phyloP scores from a whole-genome alignment of 352 stramenopile species.

The Phytophthora chlamydospora region DNA sequence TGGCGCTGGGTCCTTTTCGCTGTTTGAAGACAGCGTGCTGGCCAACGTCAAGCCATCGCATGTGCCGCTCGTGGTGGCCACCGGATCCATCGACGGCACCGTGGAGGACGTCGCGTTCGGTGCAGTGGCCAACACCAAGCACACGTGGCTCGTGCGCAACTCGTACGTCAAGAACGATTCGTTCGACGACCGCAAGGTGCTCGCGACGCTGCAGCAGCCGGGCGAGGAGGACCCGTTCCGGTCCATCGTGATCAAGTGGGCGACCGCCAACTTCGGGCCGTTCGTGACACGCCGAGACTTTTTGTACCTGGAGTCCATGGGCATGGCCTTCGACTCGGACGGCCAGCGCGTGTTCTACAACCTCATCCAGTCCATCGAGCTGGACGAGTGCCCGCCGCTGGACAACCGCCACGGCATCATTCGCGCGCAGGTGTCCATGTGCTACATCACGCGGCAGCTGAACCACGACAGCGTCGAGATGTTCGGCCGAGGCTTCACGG shows the following conservation, averaged over 20 bases:
- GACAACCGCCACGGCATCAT: constrained; percentile 33
- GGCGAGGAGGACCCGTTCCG: constrained; percentile 48
- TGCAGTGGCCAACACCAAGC: constrained; percentile 30
- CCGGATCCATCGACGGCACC: constrained; percentile 36
- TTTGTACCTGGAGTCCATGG: constrained; percentile 46
- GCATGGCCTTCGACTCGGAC: constrained; percentile 42
- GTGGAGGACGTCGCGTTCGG: constrained; percentile 43
- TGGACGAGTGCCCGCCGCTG: constrained; percentile 26
- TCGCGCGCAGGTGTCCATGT: constrained; percentile 49
- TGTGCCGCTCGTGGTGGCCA: constrained; percentile 34
- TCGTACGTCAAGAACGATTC: constrained; percentile 42
- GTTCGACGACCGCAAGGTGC: constrained; percentile 34
- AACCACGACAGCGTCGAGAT: constrained; percentile 44
- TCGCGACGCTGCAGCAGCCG: constrained; percentile 35
- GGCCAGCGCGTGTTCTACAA: constrained; percentile 47
- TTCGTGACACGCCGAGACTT: constrained; percentile 42
- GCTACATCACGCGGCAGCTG: constrained; percentile 50
- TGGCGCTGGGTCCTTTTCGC: constrained; percentile 35
- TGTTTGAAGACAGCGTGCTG: constrained; percentile 35
- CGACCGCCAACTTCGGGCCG: constrained; percentile 27
- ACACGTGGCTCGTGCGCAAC: constrained; percentile 30
- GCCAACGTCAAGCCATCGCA: constrained; percentile 27
- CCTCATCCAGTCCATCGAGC: constrained; percentile 46
- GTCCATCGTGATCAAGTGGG: constrained; percentile 50
- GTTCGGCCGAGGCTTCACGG: constrained; percentile 56